phyloP scores from a whole-genome alignment of 2,329 filamentous ascomycete genomes.

The Curvularia sp. region DNA sequence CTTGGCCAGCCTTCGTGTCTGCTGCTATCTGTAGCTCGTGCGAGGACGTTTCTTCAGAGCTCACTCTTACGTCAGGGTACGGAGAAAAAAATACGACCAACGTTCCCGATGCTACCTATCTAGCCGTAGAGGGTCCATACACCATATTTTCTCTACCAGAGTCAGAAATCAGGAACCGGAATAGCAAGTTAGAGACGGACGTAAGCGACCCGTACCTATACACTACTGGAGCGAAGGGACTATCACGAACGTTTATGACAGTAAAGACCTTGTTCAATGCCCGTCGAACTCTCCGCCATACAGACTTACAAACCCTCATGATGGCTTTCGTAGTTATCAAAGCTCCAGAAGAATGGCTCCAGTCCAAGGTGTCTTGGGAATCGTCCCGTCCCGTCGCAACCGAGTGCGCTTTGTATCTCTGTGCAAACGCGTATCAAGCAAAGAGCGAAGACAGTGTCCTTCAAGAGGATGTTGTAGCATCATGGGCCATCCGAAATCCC shows the following conservation, averaged over 20 bases:
- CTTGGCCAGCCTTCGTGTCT: conserved; percentile 13
- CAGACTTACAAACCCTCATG: conserved; percentile 1
- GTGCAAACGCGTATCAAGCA: conserved; percentile 18
- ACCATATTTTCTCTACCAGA: background rate
- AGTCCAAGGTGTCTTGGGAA: conserved; percentile 9
- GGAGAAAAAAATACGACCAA: no score
- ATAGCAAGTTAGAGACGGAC: background rate
- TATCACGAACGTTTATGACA: background rate
- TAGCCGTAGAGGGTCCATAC: background rate
- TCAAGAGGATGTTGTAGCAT: background rate
- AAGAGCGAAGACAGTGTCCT: conserved; percentile 6
- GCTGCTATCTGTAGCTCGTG: conserved; percentile 20
- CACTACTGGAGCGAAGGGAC: no score
- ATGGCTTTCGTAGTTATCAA: conserved; percentile 7
- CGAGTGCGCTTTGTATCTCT: conserved; percentile 23
- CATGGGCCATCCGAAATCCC: conserved; percentile 15
- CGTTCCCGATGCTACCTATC: no score
- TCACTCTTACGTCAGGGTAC: conserved; percentile 3
- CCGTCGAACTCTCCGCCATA: background rate
- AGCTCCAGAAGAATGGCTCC: conserved; percentile 10
- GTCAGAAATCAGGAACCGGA: conserved; percentile 1
- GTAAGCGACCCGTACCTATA: no score
- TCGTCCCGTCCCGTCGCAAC: conserved; percentile 11
- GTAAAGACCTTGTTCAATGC: background rate
- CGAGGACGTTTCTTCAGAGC: conserved; percentile 11